phyloP scores from a whole-genome alignment of 495 filamentous ascomycete genomes.

The Hypoxylon trugodes region DNA sequence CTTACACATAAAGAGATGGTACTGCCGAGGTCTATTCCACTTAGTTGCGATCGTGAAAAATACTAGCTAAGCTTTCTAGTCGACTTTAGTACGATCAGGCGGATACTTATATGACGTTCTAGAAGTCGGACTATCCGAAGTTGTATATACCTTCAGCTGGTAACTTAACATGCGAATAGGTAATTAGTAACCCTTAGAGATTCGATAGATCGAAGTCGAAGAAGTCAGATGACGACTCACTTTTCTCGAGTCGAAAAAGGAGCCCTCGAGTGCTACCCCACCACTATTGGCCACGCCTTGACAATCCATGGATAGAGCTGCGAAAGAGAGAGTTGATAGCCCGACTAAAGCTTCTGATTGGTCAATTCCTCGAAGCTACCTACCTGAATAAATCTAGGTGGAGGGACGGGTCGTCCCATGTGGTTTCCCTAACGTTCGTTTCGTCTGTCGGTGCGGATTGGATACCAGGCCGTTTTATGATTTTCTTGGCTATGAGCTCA shows the following conservation, averaged over 20 bases:
- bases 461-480: background rate
- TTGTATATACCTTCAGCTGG: background rate
- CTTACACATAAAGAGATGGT: too few species aligned
- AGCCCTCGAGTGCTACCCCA: slow-evolving; percentile 31
- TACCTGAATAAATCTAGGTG: slow-evolving; percentile 6
- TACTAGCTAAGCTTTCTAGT: background rate
- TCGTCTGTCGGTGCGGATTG: slow-evolving; percentile 1
- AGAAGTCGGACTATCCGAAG: background rate
- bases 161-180: background rate
- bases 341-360: slow-evolving; percentile 30
- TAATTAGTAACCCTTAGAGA: background rate
- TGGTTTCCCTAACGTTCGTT: too few species aligned
- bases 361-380: slow-evolving; percentile 27
- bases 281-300: slow-evolving; percentile 15
- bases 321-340: slow-evolving; percentile 5
- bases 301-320: background rate
- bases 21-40: background rate
- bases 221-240: slow-evolving; percentile 27
- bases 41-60: background rate
- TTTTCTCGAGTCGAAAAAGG: slow-evolving; percentile 11
- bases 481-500: slow-evolving; percentile 13
- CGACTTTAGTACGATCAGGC: background rate
- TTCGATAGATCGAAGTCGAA: slow-evolving; percentile 10
- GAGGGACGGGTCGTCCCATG: slow-evolving; percentile 35
- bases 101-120: background rate